Evolutionary conservation across 306 rosid genomes (phyloP), one percentile per base, ranked within the genome.

Genomic region (Gastrolobium bilobum): DNA sequence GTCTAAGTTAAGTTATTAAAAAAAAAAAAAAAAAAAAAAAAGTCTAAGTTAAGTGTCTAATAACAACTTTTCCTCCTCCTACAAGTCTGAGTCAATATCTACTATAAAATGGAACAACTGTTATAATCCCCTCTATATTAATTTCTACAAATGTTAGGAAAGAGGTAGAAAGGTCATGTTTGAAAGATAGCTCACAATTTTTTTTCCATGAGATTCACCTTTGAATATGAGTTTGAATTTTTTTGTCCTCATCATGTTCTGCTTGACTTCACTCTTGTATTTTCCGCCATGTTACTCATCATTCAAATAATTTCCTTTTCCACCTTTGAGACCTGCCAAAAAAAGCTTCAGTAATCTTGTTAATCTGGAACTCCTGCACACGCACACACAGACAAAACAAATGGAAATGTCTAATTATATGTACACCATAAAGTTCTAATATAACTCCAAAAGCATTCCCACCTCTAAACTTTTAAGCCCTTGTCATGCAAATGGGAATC

Each of bases 401-500:
- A 39, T 57, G 26, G 14, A 46, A 56, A 71, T 70, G 63, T 46
- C 15, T 46, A 35, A 38, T 53, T n/a, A 34, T 29, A 35, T 53
- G 29, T 38, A 39, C 5, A 5, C 10, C 39, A 34, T 20, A 34
- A 54, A 62, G 31, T 4, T 40, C 10, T 71, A 31, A 35, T 42
- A 51, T 4, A 73, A 20, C 40, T 54, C n/a, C 14, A 38, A 78
- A 67, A 79, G 76, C 75, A 84, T 76, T 64, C 53, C 76, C 82
- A 75, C 59, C 72, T 44, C 38, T 37, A 75, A 15, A 47, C 68
- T 79, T 79, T 13, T 5, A 56, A 13, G 40, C 40, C 26, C 11
- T 42, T 73, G 75, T 80, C 76, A 46, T 69, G 68, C 43, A 70
- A 69, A 78, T 68, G 59, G 76, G 73, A 75, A 80, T n/a, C n/a